Percentiles rank a stretch among this genome's conserved stretches.
Evolutionary conservation across 2,329 filamentous ascomycete genomes (phyloP).

Genomic region (Claviceps africana): DNA sequence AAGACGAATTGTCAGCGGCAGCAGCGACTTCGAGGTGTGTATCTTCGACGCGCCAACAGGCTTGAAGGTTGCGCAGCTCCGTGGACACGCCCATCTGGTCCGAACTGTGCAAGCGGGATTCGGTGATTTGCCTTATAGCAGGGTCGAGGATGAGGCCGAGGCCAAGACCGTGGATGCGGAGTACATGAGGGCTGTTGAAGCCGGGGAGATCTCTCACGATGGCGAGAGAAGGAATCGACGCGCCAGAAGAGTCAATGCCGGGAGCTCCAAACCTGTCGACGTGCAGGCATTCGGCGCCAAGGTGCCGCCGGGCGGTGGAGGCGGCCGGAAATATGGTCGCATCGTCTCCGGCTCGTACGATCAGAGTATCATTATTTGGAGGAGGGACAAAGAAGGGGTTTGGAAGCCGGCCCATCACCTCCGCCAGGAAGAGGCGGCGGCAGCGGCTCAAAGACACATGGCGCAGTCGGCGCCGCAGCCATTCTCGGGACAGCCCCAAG

Average conservation of each 20-base stretch:
- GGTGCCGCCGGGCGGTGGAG: slow-evolving; percentile 80
- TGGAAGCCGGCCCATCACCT: slow-evolving; percentile 70
- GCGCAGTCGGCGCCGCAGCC: background rate
- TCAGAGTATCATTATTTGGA: slow-evolving; percentile 91
- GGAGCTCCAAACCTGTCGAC: slow-evolving; percentile 60
- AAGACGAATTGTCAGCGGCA: slow-evolving; percentile 83
- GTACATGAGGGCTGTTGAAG: slow-evolving; percentile 50
- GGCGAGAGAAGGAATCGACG: slow-evolving; percentile 18
- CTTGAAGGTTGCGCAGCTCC: slow-evolving; percentile 77
- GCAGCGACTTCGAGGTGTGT: slow-evolving; percentile 89
- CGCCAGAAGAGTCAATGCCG: slow-evolving; percentile 45
- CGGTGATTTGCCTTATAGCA: slow-evolving; percentile 71
- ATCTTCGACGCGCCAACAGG: slow-evolving; percentile 82
- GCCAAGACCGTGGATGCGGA: slow-evolving; percentile 59
- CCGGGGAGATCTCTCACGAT: slow-evolving; percentile 30
- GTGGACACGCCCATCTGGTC: slow-evolving; percentile 71
- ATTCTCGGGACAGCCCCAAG: background rate
- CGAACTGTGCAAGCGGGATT: slow-evolving; percentile 92
- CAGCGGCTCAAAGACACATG: slow-evolving; percentile 28
- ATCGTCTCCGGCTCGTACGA: slow-evolving; percentile 97
- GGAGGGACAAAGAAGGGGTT: slow-evolving; percentile 66
- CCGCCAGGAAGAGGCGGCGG: slow-evolving; percentile 56
- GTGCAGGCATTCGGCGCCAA: slow-evolving; percentile 72
- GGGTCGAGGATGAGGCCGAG: slow-evolving; percentile 57
- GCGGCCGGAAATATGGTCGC: slow-evolving; percentile 76